Evolutionary conservation across 139 green algal species (phyloP), one percentile per base, ranked within the genome.

Genomic region (Chlorella sp.): DNA sequence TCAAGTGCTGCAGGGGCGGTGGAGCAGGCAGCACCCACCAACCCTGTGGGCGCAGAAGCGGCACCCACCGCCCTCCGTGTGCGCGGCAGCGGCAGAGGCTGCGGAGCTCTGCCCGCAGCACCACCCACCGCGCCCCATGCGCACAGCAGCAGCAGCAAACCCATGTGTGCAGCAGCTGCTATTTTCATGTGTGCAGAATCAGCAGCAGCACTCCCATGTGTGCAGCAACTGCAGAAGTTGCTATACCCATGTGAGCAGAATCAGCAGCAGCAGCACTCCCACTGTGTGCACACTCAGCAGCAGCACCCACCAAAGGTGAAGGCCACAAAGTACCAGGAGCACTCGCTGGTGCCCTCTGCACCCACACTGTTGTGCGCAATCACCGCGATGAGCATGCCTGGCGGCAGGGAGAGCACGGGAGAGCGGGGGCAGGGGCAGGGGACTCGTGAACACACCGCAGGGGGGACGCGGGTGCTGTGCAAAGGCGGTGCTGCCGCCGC

Each of bases 331-430:
- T 92, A 96, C 94, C 94, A 96, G 57, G 89, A 90, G 89, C 93
- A 96, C 68, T 95, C 86, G n/a, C 86, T 92, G 11, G 91, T 34
- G 2, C 21, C 11, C 11, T 34, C 84, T 5, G 66, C 30, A 19
- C 26, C 57, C 34, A 48, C 68, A 12, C 61, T 88, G 28, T 84
- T 69, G 40, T 89, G 86, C 14, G 89, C 89, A 28, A 95, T 39
- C 2, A 96, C 75, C 60, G 93, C 92, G 53, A 96, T 94, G 40
- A 94, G 75, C 78, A 96, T 89, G 48, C 91, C 91, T 93, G 91
- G 36, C 69, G 22, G 19, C 24, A 34, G 26, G 40, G 80, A n/a
- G 57, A 37, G 40, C 19, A 28, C 39, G 42, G 21, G 12, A 24
- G 24, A 85, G 79, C 42, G 28, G 37, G 30, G 42, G 14, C 32